phyloP scores from a whole-genome alignment of 164 flowering plant species.

The Kalanchoe fedtschenkoi region DNA sequence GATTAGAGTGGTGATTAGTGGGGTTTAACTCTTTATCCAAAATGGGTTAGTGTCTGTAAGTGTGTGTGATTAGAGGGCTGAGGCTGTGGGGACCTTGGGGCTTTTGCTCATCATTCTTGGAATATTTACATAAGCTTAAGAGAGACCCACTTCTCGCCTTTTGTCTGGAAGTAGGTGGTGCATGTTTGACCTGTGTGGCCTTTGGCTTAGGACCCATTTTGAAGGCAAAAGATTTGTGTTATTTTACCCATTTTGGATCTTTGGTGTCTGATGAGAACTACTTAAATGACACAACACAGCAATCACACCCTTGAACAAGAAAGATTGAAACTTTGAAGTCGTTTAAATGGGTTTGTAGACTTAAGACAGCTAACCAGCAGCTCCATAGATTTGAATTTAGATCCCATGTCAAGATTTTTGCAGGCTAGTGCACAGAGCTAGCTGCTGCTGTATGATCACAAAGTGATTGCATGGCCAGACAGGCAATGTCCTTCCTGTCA shows the following conservation, averaged over 20 bases:
- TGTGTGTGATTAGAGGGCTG: background rate
- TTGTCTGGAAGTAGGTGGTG: conserved; percentile 48
- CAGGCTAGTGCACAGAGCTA: background rate
- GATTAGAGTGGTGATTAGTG: background rate
- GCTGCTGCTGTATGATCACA: conserved; percentile 1
- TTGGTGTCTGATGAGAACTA: no score
- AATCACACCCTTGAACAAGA: no score
- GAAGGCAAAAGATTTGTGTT: no score
- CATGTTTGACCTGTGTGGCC: conserved; percentile 9
- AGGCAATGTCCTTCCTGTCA: conserved; percentile 2
- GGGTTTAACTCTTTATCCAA: background rate
- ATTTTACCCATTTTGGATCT: no score
- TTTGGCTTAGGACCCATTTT: background rate
- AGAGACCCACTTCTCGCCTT: conserved; percentile 42
- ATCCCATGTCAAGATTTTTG: background rate
- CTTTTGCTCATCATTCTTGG: conserved; percentile 47
- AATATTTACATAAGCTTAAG: conserved; percentile 32
- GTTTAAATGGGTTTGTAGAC: no score
- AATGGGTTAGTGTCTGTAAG: background rate
- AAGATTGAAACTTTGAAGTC: no score
- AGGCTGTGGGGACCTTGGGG: conserved; percentile 13
- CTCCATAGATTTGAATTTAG: background rate
- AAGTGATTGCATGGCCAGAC: conserved; percentile 2
- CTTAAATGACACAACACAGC: no score
- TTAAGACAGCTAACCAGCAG: no score